Evolutionary conservation across 441 rosid genomes (phyloP).

Genomic region (Manihot esculenta): DNA sequence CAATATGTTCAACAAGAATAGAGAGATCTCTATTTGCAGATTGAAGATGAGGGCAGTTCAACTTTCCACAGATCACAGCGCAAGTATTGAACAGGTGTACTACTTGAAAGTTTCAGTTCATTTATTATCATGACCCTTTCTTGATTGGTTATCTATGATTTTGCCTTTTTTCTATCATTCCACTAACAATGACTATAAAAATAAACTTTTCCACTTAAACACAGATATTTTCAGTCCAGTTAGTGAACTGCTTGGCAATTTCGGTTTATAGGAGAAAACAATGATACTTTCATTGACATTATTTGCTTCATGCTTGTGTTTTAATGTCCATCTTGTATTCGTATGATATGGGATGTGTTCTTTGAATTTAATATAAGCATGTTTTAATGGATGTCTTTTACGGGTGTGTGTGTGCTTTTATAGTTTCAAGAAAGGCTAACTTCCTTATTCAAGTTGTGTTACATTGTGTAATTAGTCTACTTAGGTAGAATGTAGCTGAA

Average conservation of each 20-base stretch:
- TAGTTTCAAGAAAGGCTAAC: not conserved
- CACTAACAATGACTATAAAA: not conserved
- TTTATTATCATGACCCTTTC: slow-evolving; percentile 4
- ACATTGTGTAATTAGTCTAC: not conserved
- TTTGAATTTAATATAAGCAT: slow-evolving; percentile 13
- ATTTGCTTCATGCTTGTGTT: not conserved
- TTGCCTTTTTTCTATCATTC: slow-evolving; percentile 1
- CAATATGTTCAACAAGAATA: slow-evolving; percentile 70
- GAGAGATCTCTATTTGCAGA: slow-evolving; percentile 82
- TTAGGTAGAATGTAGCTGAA: not conserved
- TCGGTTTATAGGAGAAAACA: not conserved
- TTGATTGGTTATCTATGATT: not conserved
- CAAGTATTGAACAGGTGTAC: slow-evolving; percentile 76
- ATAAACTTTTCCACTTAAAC: not conserved
- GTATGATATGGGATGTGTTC: not conserved
- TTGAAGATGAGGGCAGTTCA: slow-evolving; percentile 95
- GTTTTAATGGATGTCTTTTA: not conserved
- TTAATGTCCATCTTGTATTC: not conserved
- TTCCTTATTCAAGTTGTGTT: not conserved
- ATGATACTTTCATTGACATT: not conserved
- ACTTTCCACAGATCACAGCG: slow-evolving; percentile 93
- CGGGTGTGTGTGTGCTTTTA: not conserved
- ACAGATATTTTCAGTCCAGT: not conserved
- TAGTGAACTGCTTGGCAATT: not conserved
- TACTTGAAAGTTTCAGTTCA: slow-evolving; percentile 23